These are phyloP conservation scores for Boletus huronensis DNA, from an alignment of 768 basidiomycete genomes.

Conservation along the genomic window DNA sequence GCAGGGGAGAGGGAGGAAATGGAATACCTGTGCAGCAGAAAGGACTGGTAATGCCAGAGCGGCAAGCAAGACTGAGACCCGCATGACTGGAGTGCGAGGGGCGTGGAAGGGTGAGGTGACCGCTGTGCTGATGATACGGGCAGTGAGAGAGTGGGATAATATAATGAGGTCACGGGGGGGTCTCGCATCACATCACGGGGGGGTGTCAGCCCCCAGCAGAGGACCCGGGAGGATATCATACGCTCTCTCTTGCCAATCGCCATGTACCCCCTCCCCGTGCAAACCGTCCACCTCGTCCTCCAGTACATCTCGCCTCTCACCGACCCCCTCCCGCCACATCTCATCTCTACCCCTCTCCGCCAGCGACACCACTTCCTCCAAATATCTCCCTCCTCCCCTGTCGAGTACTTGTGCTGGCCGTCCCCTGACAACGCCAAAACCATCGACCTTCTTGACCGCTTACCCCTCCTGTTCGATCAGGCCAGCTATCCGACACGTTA, in stretches of 20 bases:
- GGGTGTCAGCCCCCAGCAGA: conserved; percentile 20
- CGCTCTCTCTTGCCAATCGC: background rate
- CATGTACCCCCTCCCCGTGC: conserved; percentile 37
- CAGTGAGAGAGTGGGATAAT: conserved; percentile 10
- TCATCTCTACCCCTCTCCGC: conserved; percentile 55
- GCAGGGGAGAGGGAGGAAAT: background rate
- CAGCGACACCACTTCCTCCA: conserved; percentile 66
- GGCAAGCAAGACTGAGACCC: conserved; percentile 32
- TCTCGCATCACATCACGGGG: background rate
- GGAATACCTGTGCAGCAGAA: conserved; percentile 33
- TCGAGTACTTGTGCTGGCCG: conserved; percentile 70
- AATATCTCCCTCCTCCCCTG: conserved; percentile 46
- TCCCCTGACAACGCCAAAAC: conserved; percentile 34
- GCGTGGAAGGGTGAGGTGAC: background rate
- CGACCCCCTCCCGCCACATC: conserved; percentile 53
- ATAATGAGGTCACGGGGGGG: conserved; percentile 10
- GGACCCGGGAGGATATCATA: too few species aligned
- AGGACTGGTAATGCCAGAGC: conserved; percentile 26
- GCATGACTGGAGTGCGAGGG: conserved; percentile 20
- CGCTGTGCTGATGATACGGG: background rate
- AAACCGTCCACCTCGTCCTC: conserved; percentile 47
- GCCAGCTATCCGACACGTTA: conserved; percentile 35
- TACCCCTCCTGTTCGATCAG: conserved; percentile 26
- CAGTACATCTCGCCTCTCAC: conserved; percentile 54
- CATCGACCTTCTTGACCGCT: conserved; percentile 44